Evolutionary conservation across 208 protist genomes (phyloP), one percentile per base, ranked within the genome.

Genomic region (Wallacemonas sp.): DNA sequence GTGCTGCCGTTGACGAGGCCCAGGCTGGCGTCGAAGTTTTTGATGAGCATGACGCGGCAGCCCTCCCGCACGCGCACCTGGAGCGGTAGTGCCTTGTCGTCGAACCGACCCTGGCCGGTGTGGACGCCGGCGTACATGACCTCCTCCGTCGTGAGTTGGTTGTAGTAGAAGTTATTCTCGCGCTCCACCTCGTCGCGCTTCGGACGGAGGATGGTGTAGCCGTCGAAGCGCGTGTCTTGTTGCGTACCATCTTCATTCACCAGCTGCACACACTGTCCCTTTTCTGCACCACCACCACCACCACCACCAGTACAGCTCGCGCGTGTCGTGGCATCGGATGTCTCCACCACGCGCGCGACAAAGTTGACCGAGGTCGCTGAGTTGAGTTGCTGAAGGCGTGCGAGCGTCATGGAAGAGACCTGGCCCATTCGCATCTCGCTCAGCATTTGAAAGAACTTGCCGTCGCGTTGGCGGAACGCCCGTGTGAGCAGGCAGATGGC

Each of bases 11-110:
- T 95, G 46, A 90, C 92, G 12, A 97, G 82, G 5, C 80, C 85
- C 14, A 70, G 8, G 24, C 43, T 67, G 17, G 76, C 43, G 48
- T 91, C 82, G 17, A 93, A 58, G 63, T 97, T 97, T 56, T 90
- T 90, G 43, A 87, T 80, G 12, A 95, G 81, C 89, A 97, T 97
- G 30, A 97, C 92, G 21, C 88, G 83, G 61, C 85, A 92, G 2
- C 89, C 88, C 57, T 81, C 74, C 16, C 89, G 72, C 43, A 97
- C 70, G 0, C 54, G 63, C 61, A 97, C 78, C 2, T 64, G 30
- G 24, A 65, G 21, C 8, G 71, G 60, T 16, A 93, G 52, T 16
- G 70, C 65, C 21, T 71, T 61, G 9, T 66, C 63, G 3, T 78
- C 74, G 29, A 80, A 87, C 26, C 14, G 46, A 24, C 82, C 80